phyloP scores from a whole-genome alignment of 768 basidiomycete species.

The Mycena floridula region DNA sequence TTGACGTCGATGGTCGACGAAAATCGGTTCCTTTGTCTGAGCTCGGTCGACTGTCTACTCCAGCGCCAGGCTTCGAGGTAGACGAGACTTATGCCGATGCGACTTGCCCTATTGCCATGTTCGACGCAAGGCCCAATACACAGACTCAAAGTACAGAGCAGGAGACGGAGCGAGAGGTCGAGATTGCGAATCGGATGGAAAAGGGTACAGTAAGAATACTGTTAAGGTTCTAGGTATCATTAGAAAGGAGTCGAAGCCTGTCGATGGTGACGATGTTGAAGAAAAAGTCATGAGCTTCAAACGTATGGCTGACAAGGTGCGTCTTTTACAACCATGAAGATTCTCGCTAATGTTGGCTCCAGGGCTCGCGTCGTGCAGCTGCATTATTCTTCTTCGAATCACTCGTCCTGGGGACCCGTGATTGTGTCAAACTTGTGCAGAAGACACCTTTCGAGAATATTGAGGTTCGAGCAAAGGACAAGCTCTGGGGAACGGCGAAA shows the following conservation, averaged over 20 bases:
- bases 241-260: conserved; percentile 61
- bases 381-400: conserved; percentile 98
- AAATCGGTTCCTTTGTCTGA: conserved; percentile 44
- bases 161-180: conserved; percentile 28
- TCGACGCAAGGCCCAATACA: conserved; percentile 57
- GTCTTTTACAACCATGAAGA: conserved; percentile 7
- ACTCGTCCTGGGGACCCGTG: conserved; percentile 88
- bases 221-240: conserved; percentile 76
- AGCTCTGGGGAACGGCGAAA: too few species aligned
- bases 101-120: conserved; percentile 73
- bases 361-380: conserved; percentile 90
- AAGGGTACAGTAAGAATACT: conserved; percentile 86
- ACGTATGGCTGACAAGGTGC: conserved; percentile 71
- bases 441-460: conserved; percentile 78
- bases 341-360: conserved; percentile 2
- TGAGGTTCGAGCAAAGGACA: conserved; percentile 72
- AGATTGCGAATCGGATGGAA: conserved; percentile 51
- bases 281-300: conserved; percentile 74
- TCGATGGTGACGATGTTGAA: conserved; percentile 35
- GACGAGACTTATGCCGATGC: conserved; percentile 65
- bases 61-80: conserved; percentile 55
- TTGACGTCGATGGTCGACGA: conserved; percentile 30
- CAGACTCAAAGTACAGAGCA: conserved; percentile 37
- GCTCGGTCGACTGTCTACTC: conserved; percentile 67
- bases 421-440: conserved; percentile 82